Base-by-base conservation (phyloP, 306 rosid genomes). In the Pyrus pyrifolia region DNA sequence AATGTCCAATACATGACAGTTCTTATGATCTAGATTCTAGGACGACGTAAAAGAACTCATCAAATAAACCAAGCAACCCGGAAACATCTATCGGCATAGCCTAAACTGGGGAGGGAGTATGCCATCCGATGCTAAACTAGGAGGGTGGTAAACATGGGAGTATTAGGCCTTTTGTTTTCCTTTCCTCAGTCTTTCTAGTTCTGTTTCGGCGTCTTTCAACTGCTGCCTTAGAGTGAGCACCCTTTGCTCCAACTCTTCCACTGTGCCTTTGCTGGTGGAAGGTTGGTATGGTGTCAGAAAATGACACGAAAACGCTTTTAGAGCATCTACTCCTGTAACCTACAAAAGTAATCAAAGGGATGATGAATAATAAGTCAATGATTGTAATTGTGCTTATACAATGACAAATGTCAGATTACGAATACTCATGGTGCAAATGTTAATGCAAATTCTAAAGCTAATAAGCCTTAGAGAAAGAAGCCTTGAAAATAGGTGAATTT, bases 321-420 rank as follows among this genome's bases (percentile, higher is more conserved):
- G 76, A 60, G 98, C 96, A 55, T 88, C 93, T 38, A 92, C 89
- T 61, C 99, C 97, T 6, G 99, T 96, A 77, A 96, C 99, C 99
- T 96, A 70, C 77, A 74, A 81, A 66, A 63, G 30, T 49, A 15
- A 42, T 79, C 40, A 80, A 69, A 30, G 29, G 49, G n/a, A 52
- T 76, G 70, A 61, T 61, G 53, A 62, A 11, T 35, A 61, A 72
- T 25, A 15, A 29, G 8, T 27, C 61, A 59, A 42, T 30, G 27
- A 49, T 31, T 27, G 52, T 25, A 27, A 5, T 44, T 18, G 4
- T 17, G 21, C 15, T 59, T 29, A 60, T 5, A 60, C 11, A 61
- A 42, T 27, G 21, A 17, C n/a, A 33, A 22, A 18, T 38, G 17
- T 52, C 52, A 66, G 52, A 57, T 67, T 13, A 2, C 4, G 15